Conservation (phyloP, 768 basidiomycete genomes). For the Chalciporus sphaerocephalus region DNA sequence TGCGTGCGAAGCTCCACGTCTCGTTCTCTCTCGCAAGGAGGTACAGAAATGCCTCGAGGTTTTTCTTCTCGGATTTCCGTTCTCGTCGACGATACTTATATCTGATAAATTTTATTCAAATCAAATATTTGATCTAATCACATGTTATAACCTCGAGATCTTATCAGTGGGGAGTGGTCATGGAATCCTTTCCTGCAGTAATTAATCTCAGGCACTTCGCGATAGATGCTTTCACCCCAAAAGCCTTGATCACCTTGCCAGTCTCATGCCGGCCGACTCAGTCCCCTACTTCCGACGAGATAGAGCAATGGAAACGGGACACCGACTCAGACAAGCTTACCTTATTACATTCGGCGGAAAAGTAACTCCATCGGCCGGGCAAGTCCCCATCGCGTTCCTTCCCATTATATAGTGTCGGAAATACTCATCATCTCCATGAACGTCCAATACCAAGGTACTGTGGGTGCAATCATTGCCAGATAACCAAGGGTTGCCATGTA, state of each 20-base stretch:
- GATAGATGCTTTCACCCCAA: too few relatives aligned
- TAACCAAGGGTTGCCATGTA: not conserved
- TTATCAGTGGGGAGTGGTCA: too few relatives aligned
- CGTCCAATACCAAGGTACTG: not conserved
- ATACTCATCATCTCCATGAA: not conserved
- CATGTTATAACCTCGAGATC: too few relatives aligned
- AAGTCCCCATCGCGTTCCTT: not conserved
- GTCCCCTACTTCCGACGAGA: too few relatives aligned
- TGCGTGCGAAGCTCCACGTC: conserved; percentile 26
- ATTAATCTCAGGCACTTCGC: too few relatives aligned
- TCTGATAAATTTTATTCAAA: not conserved
- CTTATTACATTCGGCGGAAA: too few relatives aligned
- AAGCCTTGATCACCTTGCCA: too few relatives aligned
- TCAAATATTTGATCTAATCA: not conserved
- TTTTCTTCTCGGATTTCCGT: conserved; percentile 9
- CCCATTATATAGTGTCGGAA: not conserved
- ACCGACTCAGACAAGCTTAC: too few relatives aligned
- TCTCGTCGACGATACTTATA: not conserved
- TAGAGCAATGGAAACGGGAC: too few relatives aligned
- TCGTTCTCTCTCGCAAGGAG: conserved; percentile 11
- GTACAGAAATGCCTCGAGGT: conserved; percentile 11
- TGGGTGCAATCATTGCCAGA: not conserved
- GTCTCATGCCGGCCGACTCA: too few relatives aligned
- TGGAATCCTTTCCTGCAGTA: too few relatives aligned
- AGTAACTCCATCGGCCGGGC: too few relatives aligned